A percentile compares a stretch with the other conserved stretches of the same genome.
phyloP scores from a whole-genome alignment of 75 land plant species.

The Pinus albicaulis region DNA sequence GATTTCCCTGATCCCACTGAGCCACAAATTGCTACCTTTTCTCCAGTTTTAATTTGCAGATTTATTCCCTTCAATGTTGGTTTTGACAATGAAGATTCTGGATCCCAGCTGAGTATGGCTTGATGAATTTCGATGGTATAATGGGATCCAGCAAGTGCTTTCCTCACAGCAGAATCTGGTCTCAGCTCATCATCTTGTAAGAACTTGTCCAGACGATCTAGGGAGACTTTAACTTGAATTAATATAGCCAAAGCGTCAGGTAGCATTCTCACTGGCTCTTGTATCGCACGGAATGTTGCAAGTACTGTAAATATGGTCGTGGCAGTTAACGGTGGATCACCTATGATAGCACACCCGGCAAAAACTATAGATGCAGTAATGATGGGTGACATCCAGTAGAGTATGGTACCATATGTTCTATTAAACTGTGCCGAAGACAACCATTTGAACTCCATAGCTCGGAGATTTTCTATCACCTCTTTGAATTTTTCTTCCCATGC shows the following conservation, averaged over 20 bases:
- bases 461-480: slow-evolving; percentile 11
- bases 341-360: slow-evolving; percentile 67
- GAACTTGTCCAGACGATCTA: slow-evolving; percentile 57
- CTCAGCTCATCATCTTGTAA: slow-evolving; percentile 71
- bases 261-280: slow-evolving; percentile 70
- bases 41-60: slow-evolving; percentile 48
- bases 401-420: not conserved
- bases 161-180: slow-evolving; percentile 45
- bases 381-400: too few relatives aligned
- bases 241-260: slow-evolving; percentile 60
- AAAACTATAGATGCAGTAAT: too few relatives aligned
- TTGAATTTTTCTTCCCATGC: slow-evolving; percentile 10
- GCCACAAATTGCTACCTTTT: slow-evolving; percentile 81
- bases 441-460: slow-evolving; percentile 66
- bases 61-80: slow-evolving; percentile 59
- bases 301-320: slow-evolving; percentile 77
- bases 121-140: slow-evolving; percentile 46
- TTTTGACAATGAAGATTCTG: slow-evolving; percentile 4
- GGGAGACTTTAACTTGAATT: slow-evolving; percentile 73
- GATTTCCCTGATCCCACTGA: slow-evolving; percentile 88
- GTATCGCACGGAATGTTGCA: slow-evolving; percentile 76
- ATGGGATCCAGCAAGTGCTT: slow-evolving; percentile 30
- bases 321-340: slow-evolving; percentile 58
- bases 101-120: slow-evolving; percentile 75
- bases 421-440: slow-evolving; percentile 28